phyloP scores from a whole-genome alignment of 257 asterid genomes.

The Solanum boliviense region DNA sequence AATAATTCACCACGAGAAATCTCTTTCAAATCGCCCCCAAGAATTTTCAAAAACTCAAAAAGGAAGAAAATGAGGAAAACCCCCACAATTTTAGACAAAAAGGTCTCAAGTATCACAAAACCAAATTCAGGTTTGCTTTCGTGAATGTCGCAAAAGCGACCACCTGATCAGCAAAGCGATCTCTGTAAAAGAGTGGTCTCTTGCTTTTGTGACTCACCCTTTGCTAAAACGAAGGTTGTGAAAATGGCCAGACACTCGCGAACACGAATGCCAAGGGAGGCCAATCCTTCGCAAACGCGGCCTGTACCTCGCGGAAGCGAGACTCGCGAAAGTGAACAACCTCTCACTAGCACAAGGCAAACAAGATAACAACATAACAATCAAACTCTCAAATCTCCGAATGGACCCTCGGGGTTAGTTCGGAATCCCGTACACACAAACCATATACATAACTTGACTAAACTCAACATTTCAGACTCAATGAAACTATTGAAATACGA shows the following conservation, averaged over 20 bases:
- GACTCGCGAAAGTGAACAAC: background rate
- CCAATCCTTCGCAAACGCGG: background rate
- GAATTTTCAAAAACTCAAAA: background rate
- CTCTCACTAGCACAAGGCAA: background rate
- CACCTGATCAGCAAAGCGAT: background rate
- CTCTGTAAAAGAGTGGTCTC: background rate
- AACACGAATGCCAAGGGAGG: background rate
- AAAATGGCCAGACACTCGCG: background rate
- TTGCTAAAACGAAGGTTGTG: background rate
- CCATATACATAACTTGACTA: background rate
- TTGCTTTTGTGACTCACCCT: background rate
- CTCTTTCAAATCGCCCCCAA: background rate
- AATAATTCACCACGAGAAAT: background rate
- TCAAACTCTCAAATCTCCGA: background rate
- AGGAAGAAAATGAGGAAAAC: background rate
- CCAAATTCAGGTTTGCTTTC: background rate
- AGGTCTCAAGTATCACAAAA: background rate
- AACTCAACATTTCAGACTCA: background rate
- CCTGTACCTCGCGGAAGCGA: background rate
- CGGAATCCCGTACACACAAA: background rate
- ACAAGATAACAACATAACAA: background rate
- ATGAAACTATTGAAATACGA: background rate
- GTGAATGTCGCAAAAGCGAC: background rate
- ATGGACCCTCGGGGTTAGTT: background rate
- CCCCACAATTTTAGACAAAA: background rate